Percentiles rank a stretch among this genome's conserved stretches.
These are phyloP conservation scores for Pistacia vera DNA, from an alignment of 345 rosid genomes.

Conservation along the genomic window DNA sequence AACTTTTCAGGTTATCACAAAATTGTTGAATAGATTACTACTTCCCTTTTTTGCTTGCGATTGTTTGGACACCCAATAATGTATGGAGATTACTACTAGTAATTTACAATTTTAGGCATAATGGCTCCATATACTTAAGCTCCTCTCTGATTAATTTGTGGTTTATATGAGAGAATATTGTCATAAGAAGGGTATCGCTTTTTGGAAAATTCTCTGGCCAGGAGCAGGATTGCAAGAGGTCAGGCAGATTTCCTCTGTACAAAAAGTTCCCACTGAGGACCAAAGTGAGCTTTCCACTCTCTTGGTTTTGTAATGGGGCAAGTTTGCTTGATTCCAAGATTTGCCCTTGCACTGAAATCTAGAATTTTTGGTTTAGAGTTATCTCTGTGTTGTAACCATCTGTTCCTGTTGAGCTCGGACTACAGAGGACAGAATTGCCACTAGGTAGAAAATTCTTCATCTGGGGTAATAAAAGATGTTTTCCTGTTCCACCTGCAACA, in stretches of 20 bases:
- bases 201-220: slow-evolving; percentile 78
- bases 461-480: slow-evolving; percentile 77
- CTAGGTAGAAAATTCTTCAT: slow-evolving; percentile 77
- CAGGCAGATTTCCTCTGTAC: slow-evolving; percentile 57
- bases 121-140: slow-evolving; percentile 11
- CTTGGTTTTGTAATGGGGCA: slow-evolving; percentile 65
- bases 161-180: slow-evolving; percentile 20
- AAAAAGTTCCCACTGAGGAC: slow-evolving; percentile 70
- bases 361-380: slow-evolving; percentile 60
- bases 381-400: slow-evolving; percentile 61
- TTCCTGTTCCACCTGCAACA: slow-evolving; percentile 81
- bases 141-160: slow-evolving; percentile 20
- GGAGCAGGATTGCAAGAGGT: slow-evolving; percentile 87
- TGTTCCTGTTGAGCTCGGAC: slow-evolving; percentile 58
- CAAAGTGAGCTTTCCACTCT: slow-evolving; percentile 86
- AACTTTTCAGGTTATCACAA: slow-evolving; percentile 19
- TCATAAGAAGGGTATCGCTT: slow-evolving; percentile 40
- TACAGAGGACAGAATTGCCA: slow-evolving; percentile 80
- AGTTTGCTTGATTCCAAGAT: slow-evolving; percentile 65
- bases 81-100: slow-evolving; percentile 16
- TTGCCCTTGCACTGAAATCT: slow-evolving; percentile 41
- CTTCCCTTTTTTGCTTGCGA: slow-evolving; percentile 15
- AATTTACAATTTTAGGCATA: slow-evolving; percentile 42
- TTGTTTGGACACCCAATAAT: slow-evolving; percentile 13
- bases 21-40: slow-evolving; percentile 13